Evolutionary conservation across 1,284 basidiomycete genomes (phyloP).

Genomic region (Marasmius tenuissimus): DNA sequence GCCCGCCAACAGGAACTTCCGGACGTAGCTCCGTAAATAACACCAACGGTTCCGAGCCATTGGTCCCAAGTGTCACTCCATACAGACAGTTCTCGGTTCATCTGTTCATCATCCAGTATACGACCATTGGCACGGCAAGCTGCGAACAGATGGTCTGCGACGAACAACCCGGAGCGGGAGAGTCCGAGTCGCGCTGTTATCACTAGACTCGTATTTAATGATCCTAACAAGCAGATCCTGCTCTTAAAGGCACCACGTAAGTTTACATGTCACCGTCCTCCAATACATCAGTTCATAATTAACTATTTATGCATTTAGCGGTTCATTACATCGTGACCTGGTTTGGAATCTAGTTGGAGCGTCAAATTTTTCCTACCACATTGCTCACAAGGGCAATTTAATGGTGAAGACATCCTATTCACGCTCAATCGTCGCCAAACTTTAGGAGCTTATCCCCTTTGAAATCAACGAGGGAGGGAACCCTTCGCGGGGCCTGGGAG

Average conservation of each 20-base stretch:
- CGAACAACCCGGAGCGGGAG: slow-evolving; percentile 10
- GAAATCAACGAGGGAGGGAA: slow-evolving; percentile 1
- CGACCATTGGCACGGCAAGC: slow-evolving; percentile 9
- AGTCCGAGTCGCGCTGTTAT: slow-evolving; percentile 8
- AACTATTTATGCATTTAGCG: too few relatives aligned
- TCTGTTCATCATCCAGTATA: slow-evolving; percentile 10
- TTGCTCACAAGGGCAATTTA: slow-evolving; percentile 9
- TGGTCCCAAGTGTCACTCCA: slow-evolving; percentile 6
- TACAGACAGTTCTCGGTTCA: slow-evolving; percentile 8
- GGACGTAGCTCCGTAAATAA: slow-evolving; percentile 7
- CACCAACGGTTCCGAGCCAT: slow-evolving; percentile 1
- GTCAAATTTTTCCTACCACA: slow-evolving; percentile 6
- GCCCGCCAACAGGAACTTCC: slow-evolving; percentile 4
- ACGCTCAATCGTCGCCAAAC: neutral
- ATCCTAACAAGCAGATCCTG: too few relatives aligned
- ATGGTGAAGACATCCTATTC: neutral
- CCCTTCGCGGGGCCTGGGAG: slow-evolving; percentile 8
- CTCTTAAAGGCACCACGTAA: too few relatives aligned
- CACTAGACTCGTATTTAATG: neutral
- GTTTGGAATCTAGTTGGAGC: neutral
- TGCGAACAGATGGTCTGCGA: slow-evolving; percentile 7
- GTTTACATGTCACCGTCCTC: too few relatives aligned
- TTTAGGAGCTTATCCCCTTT: neutral
- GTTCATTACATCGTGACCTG: neutral
- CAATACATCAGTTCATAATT: too few relatives aligned